Base-by-base conservation (phyloP, 495 filamentous ascomycete genomes). In the Trichoderma reesei region DNA sequence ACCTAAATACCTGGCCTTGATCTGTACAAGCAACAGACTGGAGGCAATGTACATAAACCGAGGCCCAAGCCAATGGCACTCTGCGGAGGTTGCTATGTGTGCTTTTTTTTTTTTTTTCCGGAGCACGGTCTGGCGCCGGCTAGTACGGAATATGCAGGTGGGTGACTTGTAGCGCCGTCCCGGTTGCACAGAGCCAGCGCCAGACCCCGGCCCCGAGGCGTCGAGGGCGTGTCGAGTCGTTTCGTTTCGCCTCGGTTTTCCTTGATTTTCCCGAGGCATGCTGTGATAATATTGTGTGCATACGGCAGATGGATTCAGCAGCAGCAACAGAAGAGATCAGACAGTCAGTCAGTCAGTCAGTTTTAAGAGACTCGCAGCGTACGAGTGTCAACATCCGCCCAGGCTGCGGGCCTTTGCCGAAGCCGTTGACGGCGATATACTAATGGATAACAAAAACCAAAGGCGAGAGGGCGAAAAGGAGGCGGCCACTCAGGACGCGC, bases 131-230 rank as follows among this genome's bases (percentile, higher is more conserved):
- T 56, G 51, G n/a, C 18, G 51, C 51, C 51, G 51, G 51, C 51
- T 56, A 56, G 51, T 56, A 56, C 51, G 51, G 51, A 56, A 56
- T 56, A 31, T 56, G 51, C 51, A 56, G 51, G 51, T 56, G 51
- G 51, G 26, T 56, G 51, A 56, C 51, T 33, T n/a, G 51, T 56
- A n/a, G 51, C 18, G 20, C 51, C 51, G 51, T 18, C 51, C 31
- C 51, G 51, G 51, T 31, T n/a, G 11, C 51, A 33, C 51, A 46
- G 42, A 56, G 51, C 20, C 20, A 31, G 20, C 7, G 31, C 16
- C 1, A 33, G 9, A 8, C 31, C 34, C 51, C 51, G 51, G 51
- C 20, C 31, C 51, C 26, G 51, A 56, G 4, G 26, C 20, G 8
- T 33, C 11, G 20, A 34, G n/a, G 8, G n/a, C n/a, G n/a, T 10